Base-by-base conservation (phyloP, 176 grass and related monocot species). In the Aegilops bicornis region DNA sequence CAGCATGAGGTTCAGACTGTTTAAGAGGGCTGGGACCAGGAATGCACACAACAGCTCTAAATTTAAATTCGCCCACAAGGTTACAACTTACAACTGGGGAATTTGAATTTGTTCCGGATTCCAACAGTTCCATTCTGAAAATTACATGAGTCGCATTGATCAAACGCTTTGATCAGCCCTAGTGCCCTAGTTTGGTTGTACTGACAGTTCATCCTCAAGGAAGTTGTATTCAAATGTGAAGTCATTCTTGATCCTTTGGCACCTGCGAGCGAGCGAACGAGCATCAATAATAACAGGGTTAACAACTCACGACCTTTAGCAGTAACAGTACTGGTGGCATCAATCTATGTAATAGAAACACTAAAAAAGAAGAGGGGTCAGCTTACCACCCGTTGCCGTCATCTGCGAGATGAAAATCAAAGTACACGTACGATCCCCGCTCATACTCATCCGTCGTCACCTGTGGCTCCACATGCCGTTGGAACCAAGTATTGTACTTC, bases 401-500 rank as follows among this genome's bases (percentile, higher is more conserved):
- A 3, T 94, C 94, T 2, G 87, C 82, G 16, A 97, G 87, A 88
- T 93, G 90, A 58, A 91, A 99, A 92, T 99, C 97, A 8, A 99
- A 99, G 85, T 99, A 99, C 31, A 99, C 94, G 63, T 99, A 99
- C 4, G 94, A 93, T 81, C 97, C 97, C 78, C 89, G 87, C 85
- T 99, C 97, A 77, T 85, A 97, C 81, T 99, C 94, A 79, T 99
- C 97, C 15, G 90, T 97, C 22, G 97, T 99, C 2, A 99, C 92
- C 86, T 99, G 91, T 30, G 97, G 97, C 85, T 99, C 97, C 66
- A 96, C 97, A 60, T 99, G 97, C 50, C 97, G 89, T 58, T 99
- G 97, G 83, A 99, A 99, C 97, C 97, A 99, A 77, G 97, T 99
- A 83, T 97, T 99, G 81, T 91, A 94, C 68, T 94, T 94, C 63